Evolutionary conservation across 495 filamentous ascomycete species (phyloP).

Genomic region (Hypoxylon rickii): DNA sequence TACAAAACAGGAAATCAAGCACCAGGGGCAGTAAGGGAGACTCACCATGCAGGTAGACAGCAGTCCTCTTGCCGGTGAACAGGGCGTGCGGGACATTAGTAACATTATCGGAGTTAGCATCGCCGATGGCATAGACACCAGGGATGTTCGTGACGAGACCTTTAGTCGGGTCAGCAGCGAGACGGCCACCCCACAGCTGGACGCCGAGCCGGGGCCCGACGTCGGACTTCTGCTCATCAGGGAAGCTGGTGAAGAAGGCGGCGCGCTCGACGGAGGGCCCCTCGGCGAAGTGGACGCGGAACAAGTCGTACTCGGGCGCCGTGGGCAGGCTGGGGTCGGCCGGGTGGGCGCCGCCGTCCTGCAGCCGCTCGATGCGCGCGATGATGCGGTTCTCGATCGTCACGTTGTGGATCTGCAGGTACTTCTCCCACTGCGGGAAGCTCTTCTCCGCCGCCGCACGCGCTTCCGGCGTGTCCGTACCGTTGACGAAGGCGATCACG

Average conservation of each 20-base stretch:
- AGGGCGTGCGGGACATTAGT: slow-evolving; percentile 66
- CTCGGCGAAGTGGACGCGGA: slow-evolving; percentile 57
- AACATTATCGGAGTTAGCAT: slow-evolving; percentile 59
- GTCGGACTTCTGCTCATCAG: slow-evolving; percentile 47
- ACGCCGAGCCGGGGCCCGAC: slow-evolving; percentile 49
- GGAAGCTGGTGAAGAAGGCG: slow-evolving; percentile 57
- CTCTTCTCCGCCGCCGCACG: slow-evolving; percentile 44
- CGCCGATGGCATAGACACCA: slow-evolving; percentile 61
- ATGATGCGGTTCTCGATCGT: slow-evolving; percentile 60
- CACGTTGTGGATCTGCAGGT: slow-evolving; percentile 54
- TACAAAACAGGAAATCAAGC: not conserved
- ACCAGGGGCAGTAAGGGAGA: not conserved
- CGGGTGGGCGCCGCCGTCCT: slow-evolving; percentile 43
- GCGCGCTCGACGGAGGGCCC: slow-evolving; percentile 49
- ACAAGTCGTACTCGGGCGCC: slow-evolving; percentile 51
- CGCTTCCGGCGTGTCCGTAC: slow-evolving; percentile 51
- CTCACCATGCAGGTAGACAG: slow-evolving; percentile 61
- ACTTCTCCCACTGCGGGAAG: slow-evolving; percentile 51
- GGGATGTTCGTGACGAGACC: slow-evolving; percentile 51
- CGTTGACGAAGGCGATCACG: slow-evolving; percentile 57
- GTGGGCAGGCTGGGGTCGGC: slow-evolving; percentile 47
- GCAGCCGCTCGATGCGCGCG: slow-evolving; percentile 49
- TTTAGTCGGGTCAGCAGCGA: slow-evolving; percentile 44
- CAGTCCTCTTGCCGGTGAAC: slow-evolving; percentile 60
- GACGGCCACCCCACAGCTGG: slow-evolving; percentile 48